Evolutionary conservation across 371 early-diverging fungal genomes (phyloP), one percentile per base, ranked within the genome.

Genomic region (Zopfochytrium polystomum): DNA sequence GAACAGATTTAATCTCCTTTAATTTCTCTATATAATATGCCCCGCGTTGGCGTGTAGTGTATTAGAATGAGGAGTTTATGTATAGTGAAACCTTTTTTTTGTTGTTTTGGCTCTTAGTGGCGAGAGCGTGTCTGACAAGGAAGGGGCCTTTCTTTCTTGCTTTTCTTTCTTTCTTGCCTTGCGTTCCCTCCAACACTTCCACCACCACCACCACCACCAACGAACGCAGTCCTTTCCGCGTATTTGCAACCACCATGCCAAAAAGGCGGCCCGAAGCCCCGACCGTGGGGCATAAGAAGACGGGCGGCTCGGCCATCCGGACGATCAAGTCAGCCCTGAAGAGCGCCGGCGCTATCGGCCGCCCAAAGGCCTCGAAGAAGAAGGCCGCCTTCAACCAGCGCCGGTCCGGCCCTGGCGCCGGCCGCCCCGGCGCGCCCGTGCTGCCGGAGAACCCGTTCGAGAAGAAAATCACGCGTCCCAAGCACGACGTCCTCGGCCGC

Each of bases 401-500:
- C 38, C 7, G 38, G 18, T 18, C 38, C 38, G 38, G 11, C 38
- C 11, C 38, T 11, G 11, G 18, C 18, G 38, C 38, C 38, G 38
- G 38, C 7, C 38, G 38, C 38, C 7, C 38, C 11, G 7, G 11
- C 38, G 18, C 38, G 11, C 11, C 38, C 38, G 38, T 38, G 38
- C 38, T 38, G 18, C 38, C 57, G 30, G 42, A 78, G 63, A 97
- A 95, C 73, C 96, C 95, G 1, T 97, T 94, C 62, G 98, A 96
- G 63, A 71, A 87, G 61, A 89, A 93, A 71, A 68, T 83, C 31
- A 85, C 83, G 55, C 79, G 77, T 22, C 60, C 50, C 34, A 94
- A 96, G 76, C 86, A 91, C 66, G 86, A 89, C 42, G 87, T 95
- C 6, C 66, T 95, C n/a, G 90, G 89, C n/a, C 79, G 91, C 26